Percentiles rank a stretch among this genome's conserved stretches.
Conservation (phyloP, 129 eudicot genomes). For the Cynara cardunculus region DNA sequence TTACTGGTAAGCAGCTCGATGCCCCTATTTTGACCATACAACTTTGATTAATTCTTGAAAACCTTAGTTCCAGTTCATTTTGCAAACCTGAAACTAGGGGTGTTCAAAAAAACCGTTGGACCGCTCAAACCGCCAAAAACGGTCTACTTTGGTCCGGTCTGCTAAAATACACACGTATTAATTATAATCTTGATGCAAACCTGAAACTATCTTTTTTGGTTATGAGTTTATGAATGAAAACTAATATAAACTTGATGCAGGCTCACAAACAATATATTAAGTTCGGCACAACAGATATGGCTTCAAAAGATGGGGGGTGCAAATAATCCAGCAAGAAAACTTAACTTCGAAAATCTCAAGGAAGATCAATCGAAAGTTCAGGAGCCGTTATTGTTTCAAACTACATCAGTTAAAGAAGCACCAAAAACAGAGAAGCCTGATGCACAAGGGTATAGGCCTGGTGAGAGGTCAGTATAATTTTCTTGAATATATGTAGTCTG, state of each 20-base stretch:
- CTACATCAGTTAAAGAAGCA: conserved; percentile 33
- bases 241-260: conserved; percentile 34
- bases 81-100: too few species aligned
- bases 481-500: too few species aligned
- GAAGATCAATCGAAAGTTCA: conserved; percentile 43
- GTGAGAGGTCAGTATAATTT: conserved; percentile 67
- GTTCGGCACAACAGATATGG: conserved; percentile 89
- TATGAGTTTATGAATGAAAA: background rate
- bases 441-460: conserved; percentile 77
- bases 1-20: conserved; percentile 62
- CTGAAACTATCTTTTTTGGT: too few species aligned
- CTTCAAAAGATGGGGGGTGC: conserved; percentile 98
- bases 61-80: too few species aligned
- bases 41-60: background rate
- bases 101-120: too few species aligned
- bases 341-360: conserved; percentile 44
- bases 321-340: conserved; percentile 44
- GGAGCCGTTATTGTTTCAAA: conserved; percentile 38
- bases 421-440: conserved; percentile 38
- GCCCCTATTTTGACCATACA: background rate
- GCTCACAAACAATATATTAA: conserved; percentile 89
- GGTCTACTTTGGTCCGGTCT: too few species aligned
- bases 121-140: too few species aligned
- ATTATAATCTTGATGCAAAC: background rate
- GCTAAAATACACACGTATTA: too few species aligned